Base-by-base conservation (phyloP, 2,329 filamentous ascomycete species). In the Scedosporium minutisporum region DNA sequence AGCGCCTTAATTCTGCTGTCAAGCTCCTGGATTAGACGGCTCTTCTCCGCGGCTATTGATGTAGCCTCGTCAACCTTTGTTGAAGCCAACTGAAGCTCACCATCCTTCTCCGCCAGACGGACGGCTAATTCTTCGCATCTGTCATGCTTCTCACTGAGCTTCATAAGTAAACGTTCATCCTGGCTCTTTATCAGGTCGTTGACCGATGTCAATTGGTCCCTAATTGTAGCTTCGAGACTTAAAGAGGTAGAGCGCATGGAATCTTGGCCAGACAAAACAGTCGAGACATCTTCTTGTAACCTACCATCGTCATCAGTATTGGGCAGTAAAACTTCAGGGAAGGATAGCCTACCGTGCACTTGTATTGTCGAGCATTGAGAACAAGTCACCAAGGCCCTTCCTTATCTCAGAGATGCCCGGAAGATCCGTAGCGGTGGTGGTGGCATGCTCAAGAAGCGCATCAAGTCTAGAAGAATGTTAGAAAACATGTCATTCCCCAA, bases 1-100 rank as follows among this genome's bases (percentile, higher is more conserved):
- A 71, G 58, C 6, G 66, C 63, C 10, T 21, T 46, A 29, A 72
- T 65, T 27, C 60, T 66, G n/a, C 59, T 60, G 18, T 68, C 66
- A 10, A 69, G 66, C 14, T 62, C 62, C 23, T 63, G 48, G 21
- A 72, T 60, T n/a, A 65, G 66, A 23, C 64, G 53, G 44, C 6
- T 63, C 61, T 23, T 63, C 64, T n/a, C 69, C 29, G 9, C 58
- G 44, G 21, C 16, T 25, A 27, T 66, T 48, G 6, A 65, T 33
- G 1, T 18, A 41, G 42, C 65, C 60, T 29, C 64, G 25, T 33
- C 48, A 60, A 58, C 57, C 61, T 18, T 46, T 42, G 12, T 41
- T 27, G 27, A 67, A 61, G 6, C 38, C 14, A 55, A 27, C 16
- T 53, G 29, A 4, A 59, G 63, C 14, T 51, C 42, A 23, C 14